A percentile compares a stretch with the other conserved stretches of the same genome.
These are phyloP conservation scores for Boletus vermiculosoides DNA, from an alignment of 768 basidiomycete genomes.

Conservation along the genomic window DNA sequence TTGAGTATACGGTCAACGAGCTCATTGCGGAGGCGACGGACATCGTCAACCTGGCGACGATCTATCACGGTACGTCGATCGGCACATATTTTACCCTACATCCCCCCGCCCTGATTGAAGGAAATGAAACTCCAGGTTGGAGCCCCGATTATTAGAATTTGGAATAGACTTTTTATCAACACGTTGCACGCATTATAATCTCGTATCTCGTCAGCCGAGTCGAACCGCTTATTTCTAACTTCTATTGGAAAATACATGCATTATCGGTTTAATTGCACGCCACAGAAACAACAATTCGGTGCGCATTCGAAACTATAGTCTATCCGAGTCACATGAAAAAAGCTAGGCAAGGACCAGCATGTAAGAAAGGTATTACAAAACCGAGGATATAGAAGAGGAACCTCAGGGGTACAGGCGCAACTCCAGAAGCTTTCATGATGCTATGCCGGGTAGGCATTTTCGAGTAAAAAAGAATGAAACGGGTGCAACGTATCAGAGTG, in stretches of 20 bases:
- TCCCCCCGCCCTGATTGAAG: slow-evolving; percentile 2
- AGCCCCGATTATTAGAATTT: slow-evolving; percentile 38
- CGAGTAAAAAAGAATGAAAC: slow-evolving; percentile 10
- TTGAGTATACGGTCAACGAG: slow-evolving; percentile 92
- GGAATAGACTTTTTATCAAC: slow-evolving; percentile 1
- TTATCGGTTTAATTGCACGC: slow-evolving; percentile 13
- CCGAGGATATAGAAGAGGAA: slow-evolving; percentile 27
- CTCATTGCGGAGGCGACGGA: slow-evolving; percentile 89
- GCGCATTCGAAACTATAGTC: slow-evolving; percentile 24
- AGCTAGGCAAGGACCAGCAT: slow-evolving; percentile 16
- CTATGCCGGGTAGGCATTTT: slow-evolving; percentile 10
- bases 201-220: slow-evolving; percentile 6
- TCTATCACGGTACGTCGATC: slow-evolving; percentile 63
- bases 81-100: background rate
- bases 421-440: slow-evolving; percentile 14
- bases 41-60: slow-evolving; percentile 66
- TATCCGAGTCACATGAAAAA: slow-evolving; percentile 21
- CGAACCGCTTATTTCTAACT: background rate
- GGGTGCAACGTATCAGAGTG: slow-evolving; percentile 19
- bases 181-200: background rate
- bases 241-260: slow-evolving; percentile 12
- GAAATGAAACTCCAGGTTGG: slow-evolving; percentile 36
- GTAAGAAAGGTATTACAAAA: slow-evolving; percentile 31
- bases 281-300: slow-evolving; percentile 6
- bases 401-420: slow-evolving; percentile 12